These are phyloP conservation scores for Coemansia sp. DNA, from an alignment of 192 early-diverging fungal genomes.

Conservation along the genomic window DNA sequence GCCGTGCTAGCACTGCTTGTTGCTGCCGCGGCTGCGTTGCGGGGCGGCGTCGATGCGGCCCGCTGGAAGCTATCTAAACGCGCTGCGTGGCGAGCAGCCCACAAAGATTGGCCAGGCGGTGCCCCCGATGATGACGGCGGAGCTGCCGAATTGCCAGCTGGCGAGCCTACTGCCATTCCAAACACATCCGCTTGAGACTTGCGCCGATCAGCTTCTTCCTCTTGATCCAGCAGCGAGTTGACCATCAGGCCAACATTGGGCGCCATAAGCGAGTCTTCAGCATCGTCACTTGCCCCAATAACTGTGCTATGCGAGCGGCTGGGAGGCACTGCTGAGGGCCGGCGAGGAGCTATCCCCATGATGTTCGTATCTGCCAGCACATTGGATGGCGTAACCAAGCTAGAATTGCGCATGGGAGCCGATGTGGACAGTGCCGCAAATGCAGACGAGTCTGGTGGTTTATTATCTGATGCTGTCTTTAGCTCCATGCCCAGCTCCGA, in stretches of 20 bases:
- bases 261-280: slow-evolving; percentile 16
- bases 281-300: slow-evolving; percentile 1
- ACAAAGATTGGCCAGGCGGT: slow-evolving; percentile 37
- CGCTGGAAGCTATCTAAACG: slow-evolving; percentile 50
- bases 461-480: too few species aligned
- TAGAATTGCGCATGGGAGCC: slow-evolving; percentile 21
- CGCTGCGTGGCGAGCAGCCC: slow-evolving; percentile 45
- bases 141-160: slow-evolving; percentile 7
- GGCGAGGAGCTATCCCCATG: slow-evolving; percentile 30
- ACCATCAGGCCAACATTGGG: slow-evolving; percentile 43
- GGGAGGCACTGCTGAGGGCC: slow-evolving; percentile 26
- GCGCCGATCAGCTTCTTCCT: slow-evolving; percentile 32
- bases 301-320: slow-evolving; percentile 42
- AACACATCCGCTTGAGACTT: slow-evolving; percentile 41
- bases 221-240: slow-evolving; percentile 50
- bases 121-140: slow-evolving; percentile 12
- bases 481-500: slow-evolving; percentile 1
- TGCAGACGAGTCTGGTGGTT: slow-evolving; percentile 25
- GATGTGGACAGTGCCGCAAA: slow-evolving; percentile 40
- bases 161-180: slow-evolving; percentile 33
- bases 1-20: not conserved
- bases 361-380: slow-evolving; percentile 33
- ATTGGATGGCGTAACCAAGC: slow-evolving; percentile 16
- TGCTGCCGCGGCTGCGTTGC: slow-evolving; percentile 17
- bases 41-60: slow-evolving; percentile 48